Base-by-base conservation (phyloP, 2,329 filamentous ascomycete genomes). In the Clarireedia paspali region DNA sequence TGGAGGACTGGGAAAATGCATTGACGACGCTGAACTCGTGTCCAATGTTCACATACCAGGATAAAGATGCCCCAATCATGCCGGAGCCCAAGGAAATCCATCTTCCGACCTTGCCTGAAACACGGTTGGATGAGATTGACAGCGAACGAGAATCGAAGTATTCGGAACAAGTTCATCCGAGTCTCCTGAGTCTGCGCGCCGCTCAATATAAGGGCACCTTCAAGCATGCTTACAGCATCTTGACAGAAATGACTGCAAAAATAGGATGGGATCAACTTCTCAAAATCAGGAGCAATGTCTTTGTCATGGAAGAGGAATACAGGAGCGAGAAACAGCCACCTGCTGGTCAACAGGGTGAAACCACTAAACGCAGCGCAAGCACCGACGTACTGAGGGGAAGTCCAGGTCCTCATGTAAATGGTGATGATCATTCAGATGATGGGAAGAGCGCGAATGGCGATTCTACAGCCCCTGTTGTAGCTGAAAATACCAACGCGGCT, bases 231-330 rank as follows among this genome's bases (percentile, higher is more conserved):
- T 99, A 99, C 73, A 85, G 85, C 61, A 87, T 99, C 36, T 77
- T 99, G 59, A 97, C 94, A 0, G 92, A 96, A 70, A 92, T 99
- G 77, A 95, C 92, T 0, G 87, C 90, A 59, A 92, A 94, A 72
- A 96, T 99, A 65, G 94, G 94, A 40, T 99, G 94, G 94, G 94
- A 99, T 66, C 90, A 96, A 68, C 78, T 99, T 23, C 77, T 99
- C 51, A 95, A 90, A 72, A 96, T 95, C 66, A 83, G 94, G 63
- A 97, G 92, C 74, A 91, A 92, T 60, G 94, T 99, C 1, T 99
- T 99, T 65, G 94, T 99, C 49, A 99, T 99, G 94, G 94, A 99
- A 70, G 94, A 99, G 68, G 94, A 99, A 71, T 99, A 99, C 70
- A 84, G 94, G 49, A 88, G 86, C 56, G 94, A 97, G 73, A 89